Percentiles rank a stretch among this genome's conserved stretches.
Evolutionary conservation across 1,139 yeast species (phyloP).

Genomic region (Hyphopichia buzzinii): DNA sequence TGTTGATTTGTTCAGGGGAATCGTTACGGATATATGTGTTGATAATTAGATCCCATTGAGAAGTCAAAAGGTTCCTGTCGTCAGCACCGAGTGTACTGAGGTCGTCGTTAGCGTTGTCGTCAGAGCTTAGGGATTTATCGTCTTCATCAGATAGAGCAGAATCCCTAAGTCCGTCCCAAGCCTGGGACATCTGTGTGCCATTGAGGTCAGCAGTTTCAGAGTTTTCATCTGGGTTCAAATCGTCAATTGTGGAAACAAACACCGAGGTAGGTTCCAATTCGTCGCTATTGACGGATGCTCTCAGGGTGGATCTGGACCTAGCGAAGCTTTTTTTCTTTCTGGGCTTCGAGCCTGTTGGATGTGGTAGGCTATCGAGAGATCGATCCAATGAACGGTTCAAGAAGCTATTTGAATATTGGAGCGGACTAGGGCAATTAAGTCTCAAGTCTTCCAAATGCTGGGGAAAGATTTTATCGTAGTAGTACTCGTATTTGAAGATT

Average conservation of each 20-base stretch:
- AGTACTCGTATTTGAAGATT: constrained; percentile 43
- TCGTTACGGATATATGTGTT: constrained; percentile 27
- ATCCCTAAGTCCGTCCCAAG: constrained; percentile 30
- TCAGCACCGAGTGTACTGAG: constrained; percentile 6
- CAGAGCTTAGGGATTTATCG: constrained; percentile 3
- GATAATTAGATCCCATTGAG: constrained; percentile 32
- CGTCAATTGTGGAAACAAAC: constrained; percentile 35
- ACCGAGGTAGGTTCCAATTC: constrained; percentile 25
- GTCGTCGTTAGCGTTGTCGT: constrained; percentile 5
- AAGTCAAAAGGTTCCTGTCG: constrained; percentile 14
- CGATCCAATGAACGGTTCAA: constrained; percentile 13
- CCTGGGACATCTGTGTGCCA: constrained; percentile 5
- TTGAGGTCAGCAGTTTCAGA: not conserved
- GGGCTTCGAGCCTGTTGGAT: constrained; percentile 8
- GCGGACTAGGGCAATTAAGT: constrained; percentile 6
- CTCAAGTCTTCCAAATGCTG: constrained; percentile 9
- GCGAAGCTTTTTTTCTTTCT: not conserved
- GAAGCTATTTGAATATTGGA: constrained; percentile 7
- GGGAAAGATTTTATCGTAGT: constrained; percentile 21
- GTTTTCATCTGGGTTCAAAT: constrained; percentile 16
- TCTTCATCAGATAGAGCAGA: constrained; percentile 18
- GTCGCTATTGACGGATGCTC: constrained; percentile 12
- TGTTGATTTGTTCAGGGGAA: constrained; percentile 45
- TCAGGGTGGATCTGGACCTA: constrained; percentile 3
- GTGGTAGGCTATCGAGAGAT: constrained; percentile 12